Conservation (phyloP, 176 grass and related monocot genomes). For the Oryza nivara region DNA sequence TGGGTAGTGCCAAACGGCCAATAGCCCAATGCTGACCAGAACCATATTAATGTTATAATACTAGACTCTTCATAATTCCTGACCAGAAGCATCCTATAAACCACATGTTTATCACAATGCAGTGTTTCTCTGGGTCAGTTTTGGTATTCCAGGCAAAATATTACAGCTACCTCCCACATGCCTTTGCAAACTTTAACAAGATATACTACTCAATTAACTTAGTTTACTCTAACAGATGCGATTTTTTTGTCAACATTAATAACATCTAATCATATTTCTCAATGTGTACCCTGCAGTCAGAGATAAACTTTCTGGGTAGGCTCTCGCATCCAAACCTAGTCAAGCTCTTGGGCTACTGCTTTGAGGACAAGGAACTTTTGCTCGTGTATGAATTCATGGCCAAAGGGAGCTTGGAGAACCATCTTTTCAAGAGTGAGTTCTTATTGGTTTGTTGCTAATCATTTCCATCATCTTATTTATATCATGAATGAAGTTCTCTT, state of each 20-base stretch:
- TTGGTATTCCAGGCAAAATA: background rate
- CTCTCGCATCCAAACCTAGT: slow-evolving; percentile 87
- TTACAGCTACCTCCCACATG: background rate
- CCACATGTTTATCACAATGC: slow-evolving; percentile 52
- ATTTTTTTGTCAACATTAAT: background rate
- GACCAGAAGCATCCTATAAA: slow-evolving; percentile 15
- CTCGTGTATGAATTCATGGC: slow-evolving; percentile 88
- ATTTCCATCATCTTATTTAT: background rate
- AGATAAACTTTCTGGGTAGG: slow-evolving; percentile 84
- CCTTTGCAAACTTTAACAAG: background rate
- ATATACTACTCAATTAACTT: background rate
- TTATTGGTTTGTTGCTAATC: background rate
- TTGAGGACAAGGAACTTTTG: slow-evolving; percentile 75
- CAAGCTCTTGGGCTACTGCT: slow-evolving; percentile 79
- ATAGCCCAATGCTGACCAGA: slow-evolving; percentile 39
- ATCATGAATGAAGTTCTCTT: background rate
- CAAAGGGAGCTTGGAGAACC: slow-evolving; percentile 90
- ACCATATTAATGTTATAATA: slow-evolving; percentile 8
- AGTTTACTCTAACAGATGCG: slow-evolving; percentile 24
- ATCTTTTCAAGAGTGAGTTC: slow-evolving; percentile 88
- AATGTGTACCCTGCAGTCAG: slow-evolving; percentile 61
- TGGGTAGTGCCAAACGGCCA: background rate
- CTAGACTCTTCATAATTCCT: slow-evolving; percentile 31
- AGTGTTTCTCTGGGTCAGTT: slow-evolving; percentile 18
- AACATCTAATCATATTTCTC: slow-evolving; percentile 35